These are phyloP conservation scores for Hydnomerulius pinastri DNA, from an alignment of 768 basidiomycete species.

Conservation along the genomic window DNA sequence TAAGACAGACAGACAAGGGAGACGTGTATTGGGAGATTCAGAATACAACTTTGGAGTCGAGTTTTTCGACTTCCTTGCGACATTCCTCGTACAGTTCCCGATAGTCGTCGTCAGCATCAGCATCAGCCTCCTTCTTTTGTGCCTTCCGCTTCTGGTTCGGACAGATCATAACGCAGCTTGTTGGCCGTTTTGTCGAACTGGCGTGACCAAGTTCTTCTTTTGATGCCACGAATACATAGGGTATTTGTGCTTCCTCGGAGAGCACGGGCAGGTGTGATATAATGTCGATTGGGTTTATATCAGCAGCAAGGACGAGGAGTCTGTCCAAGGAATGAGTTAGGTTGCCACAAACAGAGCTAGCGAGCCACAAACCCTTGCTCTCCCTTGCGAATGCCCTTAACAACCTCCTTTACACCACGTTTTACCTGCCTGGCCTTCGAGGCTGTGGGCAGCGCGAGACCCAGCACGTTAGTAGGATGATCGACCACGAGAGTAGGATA, in stretches of 20 bases:
- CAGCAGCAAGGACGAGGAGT: constrained; percentile 88
- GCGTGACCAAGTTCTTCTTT: constrained; percentile 97
- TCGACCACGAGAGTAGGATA: not conserved
- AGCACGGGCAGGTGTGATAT: constrained; percentile 95
- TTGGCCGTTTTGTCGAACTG: constrained; percentile 96
- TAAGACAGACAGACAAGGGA: not conserved
- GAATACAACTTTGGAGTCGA: constrained; percentile 72
- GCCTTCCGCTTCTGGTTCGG: constrained; percentile 75
- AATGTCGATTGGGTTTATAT: constrained; percentile 98
- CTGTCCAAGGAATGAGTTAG: constrained; percentile 39
- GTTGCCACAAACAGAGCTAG: not conserved
- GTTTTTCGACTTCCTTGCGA: constrained; percentile 78
- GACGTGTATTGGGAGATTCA: constrained; percentile 31
- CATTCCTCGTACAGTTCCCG: constrained; percentile 86
- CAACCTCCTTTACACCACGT: constrained; percentile 97
- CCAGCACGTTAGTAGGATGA: not conserved
- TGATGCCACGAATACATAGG: constrained; percentile 86
- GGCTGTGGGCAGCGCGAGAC: constrained; percentile 45
- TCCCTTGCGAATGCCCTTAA: constrained; percentile 95
- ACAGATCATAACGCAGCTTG: constrained; percentile 96
- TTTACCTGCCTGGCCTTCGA: constrained; percentile 95
- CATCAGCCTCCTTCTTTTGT: constrained; percentile 61
- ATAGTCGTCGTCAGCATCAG: constrained; percentile 81
- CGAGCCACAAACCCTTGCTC: constrained; percentile 79
- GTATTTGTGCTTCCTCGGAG: constrained; percentile 90